Percentiles rank a stretch among this genome's conserved stretches.
phyloP scores from a whole-genome alignment of 352 stramenopile species.

The Pythium myriotylum region DNA sequence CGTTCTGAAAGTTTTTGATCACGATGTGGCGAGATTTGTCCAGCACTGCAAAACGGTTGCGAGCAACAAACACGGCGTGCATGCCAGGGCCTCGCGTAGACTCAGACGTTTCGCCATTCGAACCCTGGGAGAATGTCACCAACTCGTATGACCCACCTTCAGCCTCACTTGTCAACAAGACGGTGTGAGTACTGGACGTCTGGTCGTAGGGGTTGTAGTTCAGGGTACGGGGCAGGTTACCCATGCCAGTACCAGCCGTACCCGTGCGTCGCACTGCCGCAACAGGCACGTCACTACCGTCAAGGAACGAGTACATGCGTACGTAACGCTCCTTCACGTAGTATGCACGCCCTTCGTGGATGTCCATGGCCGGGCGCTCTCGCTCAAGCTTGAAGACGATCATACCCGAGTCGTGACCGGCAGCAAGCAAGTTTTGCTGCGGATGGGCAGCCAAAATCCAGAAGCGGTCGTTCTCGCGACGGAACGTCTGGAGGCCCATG shows the following conservation, averaged over 20 bases:
- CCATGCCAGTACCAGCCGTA: slow-evolving; percentile 83
- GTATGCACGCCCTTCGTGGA: slow-evolving; percentile 87
- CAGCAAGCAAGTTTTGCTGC: slow-evolving; percentile 97
- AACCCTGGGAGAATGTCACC: slow-evolving; percentile 91
- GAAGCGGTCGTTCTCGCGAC: slow-evolving; percentile 98
- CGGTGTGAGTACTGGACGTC: slow-evolving; percentile 84
- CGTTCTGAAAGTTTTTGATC: slow-evolving; percentile 99
- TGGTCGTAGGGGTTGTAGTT: slow-evolving; percentile 97
- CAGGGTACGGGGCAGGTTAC: slow-evolving; percentile 93
- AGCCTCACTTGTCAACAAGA: slow-evolving; percentile 95
- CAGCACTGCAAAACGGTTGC: slow-evolving; percentile 98
- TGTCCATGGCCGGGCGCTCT: slow-evolving; percentile 95
- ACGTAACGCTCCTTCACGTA: slow-evolving; percentile 99
- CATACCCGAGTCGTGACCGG: slow-evolving; percentile 99
- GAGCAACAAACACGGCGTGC: slow-evolving; percentile 96
- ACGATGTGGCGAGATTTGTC: slow-evolving; percentile 97
- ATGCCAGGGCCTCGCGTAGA: slow-evolving; percentile 94
- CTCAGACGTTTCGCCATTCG: slow-evolving; percentile 86
- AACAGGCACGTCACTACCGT: slow-evolving; percentile 77
- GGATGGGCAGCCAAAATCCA: slow-evolving; percentile 97
- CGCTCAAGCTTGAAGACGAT: slow-evolving; percentile 99
- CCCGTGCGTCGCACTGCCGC: slow-evolving; percentile 70
- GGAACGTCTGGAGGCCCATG: slow-evolving; percentile 98
- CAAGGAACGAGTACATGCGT: slow-evolving; percentile 95
- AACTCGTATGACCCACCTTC: slow-evolving; percentile 98